Percentiles rank a stretch among this genome's conserved stretches.
Evolutionary conservation across 108 stramenopile species (phyloP).

Genomic region (Cyclotella sp.): DNA sequence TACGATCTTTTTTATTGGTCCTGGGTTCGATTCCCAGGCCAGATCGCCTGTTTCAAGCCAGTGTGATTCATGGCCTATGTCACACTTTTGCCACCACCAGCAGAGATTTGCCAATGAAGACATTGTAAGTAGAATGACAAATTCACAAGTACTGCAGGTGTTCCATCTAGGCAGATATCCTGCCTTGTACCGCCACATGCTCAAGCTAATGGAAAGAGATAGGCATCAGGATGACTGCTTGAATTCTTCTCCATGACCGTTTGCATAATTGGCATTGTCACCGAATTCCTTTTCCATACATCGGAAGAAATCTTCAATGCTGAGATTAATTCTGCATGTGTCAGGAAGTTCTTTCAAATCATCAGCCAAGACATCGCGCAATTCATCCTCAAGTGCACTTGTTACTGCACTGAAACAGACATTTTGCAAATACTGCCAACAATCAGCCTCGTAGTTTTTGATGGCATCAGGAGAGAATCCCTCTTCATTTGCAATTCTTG

Average conservation of each 20-base stretch:
- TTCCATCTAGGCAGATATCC: too few species aligned
- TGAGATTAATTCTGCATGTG: background rate
- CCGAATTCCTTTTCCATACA: too few species aligned
- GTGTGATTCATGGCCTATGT: too few species aligned
- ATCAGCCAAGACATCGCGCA: background rate
- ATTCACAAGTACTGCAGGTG: background rate
- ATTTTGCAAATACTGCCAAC: background rate
- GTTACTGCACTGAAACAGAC: background rate
- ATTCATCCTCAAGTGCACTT: background rate
- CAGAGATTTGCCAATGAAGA: background rate
- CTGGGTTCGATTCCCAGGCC: too few species aligned
- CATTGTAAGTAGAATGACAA: background rate
- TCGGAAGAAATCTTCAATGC: background rate
- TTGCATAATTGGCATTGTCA: too few species aligned
- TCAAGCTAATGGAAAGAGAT: background rate
- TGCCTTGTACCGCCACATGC: constrained; percentile 9
- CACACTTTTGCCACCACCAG: background rate
- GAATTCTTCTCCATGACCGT: too few species aligned
- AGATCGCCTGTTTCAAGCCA: too few species aligned
- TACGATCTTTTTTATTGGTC: too few species aligned
- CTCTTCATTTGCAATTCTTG: background rate
- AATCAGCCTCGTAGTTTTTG: background rate
- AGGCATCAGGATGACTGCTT: background rate
- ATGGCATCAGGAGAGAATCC: constrained; percentile 5
- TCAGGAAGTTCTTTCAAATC: background rate